phyloP scores from a whole-genome alignment of 2,329 filamentous ascomycete species.

The Fusarium beomiforme region DNA sequence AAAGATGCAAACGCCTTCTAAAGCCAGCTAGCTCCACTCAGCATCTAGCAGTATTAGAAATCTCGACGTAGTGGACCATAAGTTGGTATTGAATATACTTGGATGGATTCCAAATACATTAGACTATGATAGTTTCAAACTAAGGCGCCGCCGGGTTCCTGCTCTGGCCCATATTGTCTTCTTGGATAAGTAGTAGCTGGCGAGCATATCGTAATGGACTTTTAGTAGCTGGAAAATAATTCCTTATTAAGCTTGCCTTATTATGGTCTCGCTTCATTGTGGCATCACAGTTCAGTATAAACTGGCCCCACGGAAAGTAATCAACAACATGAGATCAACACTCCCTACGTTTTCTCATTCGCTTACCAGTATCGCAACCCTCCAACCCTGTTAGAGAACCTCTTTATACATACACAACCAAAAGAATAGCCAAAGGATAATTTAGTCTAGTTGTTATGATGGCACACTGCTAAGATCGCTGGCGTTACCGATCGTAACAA shows the following conservation, averaged over 20 bases:
- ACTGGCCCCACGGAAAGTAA: neutral
- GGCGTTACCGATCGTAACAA: too few species aligned
- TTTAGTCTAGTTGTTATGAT: neutral
- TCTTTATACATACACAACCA: neutral
- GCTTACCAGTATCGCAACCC: neutral
- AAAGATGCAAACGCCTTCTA: too few species aligned
- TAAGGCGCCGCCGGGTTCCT: neutral
- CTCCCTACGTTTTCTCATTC: neutral
- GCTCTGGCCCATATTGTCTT: neutral
- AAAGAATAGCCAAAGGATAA: neutral
- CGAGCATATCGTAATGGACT: neutral
- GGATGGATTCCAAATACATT: neutral
- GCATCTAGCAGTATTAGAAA: too few species aligned
- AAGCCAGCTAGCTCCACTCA: too few species aligned
- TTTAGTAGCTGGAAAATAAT: neutral
- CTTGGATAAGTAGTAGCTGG: neutral
- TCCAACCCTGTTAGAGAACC: too few species aligned
- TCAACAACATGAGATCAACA: neutral
- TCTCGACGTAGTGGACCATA: too few species aligned
- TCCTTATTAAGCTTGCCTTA: neutral
- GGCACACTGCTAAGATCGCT: neutral
- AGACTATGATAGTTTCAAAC: neutral
- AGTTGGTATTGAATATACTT: too few species aligned
- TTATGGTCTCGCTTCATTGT: neutral
- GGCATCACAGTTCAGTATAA: neutral